Percentiles rank a stretch among this genome's conserved stretches.
Evolutionary conservation across 306 rosid genomes (phyloP).

Genomic region (Parietaria judaica): DNA sequence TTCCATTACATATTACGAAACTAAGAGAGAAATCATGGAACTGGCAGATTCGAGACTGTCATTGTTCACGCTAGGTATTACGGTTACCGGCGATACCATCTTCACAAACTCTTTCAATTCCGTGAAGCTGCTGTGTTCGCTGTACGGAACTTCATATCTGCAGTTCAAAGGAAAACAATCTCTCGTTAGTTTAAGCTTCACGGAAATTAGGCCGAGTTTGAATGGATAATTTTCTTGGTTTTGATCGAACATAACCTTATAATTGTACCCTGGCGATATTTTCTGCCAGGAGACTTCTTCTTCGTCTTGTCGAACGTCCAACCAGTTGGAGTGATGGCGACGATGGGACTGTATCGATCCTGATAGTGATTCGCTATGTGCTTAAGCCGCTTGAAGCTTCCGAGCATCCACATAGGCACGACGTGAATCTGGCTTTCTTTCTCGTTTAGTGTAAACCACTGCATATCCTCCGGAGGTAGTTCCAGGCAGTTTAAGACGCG

Average conservation of each 20-base stretch:
- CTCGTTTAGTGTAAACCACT: slow-evolving; percentile 77
- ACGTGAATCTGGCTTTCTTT: slow-evolving; percentile 88
- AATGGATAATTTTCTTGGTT: background rate
- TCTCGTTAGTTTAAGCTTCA: slow-evolving; percentile 5
- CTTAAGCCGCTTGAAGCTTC: slow-evolving; percentile 89
- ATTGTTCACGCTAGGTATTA: slow-evolving; percentile 86
- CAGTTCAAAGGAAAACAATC: slow-evolving; percentile 7
- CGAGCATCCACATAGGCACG: slow-evolving; percentile 92
- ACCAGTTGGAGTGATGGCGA: slow-evolving; percentile 95
- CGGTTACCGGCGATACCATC: slow-evolving; percentile 59
- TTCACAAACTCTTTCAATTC: slow-evolving; percentile 74
- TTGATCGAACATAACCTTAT: slow-evolving; percentile 49
- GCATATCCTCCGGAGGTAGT: slow-evolving; percentile 70
- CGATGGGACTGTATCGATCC: slow-evolving; percentile 72
- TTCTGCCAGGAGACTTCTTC: slow-evolving; percentile 84
- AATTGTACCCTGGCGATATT: slow-evolving; percentile 87
- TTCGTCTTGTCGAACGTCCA: slow-evolving; percentile 90
- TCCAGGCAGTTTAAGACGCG: slow-evolving; percentile 71
- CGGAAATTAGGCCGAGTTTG: background rate
- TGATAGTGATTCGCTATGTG: slow-evolving; percentile 70
- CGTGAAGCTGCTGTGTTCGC: slow-evolving; percentile 88
- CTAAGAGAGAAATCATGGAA: slow-evolving; percentile 65
- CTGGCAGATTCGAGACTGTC: slow-evolving; percentile 68
- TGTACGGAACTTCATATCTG: slow-evolving; percentile 94
- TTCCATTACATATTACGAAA: slow-evolving; percentile 30